A percentile compares a stretch with the other conserved stretches of the same genome.
These are phyloP conservation scores for Exophiala aquamarina DNA, from an alignment of 2,329 filamentous ascomycete genomes.

Conservation along the genomic window DNA sequence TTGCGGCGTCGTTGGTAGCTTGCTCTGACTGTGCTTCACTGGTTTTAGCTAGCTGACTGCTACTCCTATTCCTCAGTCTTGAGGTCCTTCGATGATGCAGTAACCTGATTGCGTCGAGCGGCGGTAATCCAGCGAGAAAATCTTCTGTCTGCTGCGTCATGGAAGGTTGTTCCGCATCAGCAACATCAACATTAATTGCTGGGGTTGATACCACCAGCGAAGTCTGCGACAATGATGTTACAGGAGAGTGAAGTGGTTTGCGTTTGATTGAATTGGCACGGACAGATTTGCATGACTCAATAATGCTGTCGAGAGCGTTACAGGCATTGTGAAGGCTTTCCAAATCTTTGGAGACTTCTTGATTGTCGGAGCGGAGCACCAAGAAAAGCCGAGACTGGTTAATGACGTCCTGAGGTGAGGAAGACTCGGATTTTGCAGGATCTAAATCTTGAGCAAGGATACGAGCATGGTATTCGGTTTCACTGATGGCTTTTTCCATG, in stretches of 20 bases:
- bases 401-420: neutral
- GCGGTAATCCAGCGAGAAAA: neutral
- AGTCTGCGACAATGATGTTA: too few relatives aligned
- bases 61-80: neutral
- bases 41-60: neutral
- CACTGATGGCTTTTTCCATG: neutral
- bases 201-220: neutral
- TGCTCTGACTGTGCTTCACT: too few relatives aligned
- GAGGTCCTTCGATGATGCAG: conserved; percentile 1
- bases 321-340: neutral
- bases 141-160: neutral
- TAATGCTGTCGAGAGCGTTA: neutral
- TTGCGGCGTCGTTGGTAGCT: too few relatives aligned
- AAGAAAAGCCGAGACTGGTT: neutral
- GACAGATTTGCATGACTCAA: neutral
- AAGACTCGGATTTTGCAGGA: neutral
- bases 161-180: neutral
- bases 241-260: neutral
- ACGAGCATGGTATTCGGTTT: neutral
- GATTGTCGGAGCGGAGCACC: neutral
- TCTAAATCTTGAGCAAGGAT: neutral
- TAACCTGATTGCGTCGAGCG: neutral
- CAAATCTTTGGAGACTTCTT: neutral
- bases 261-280: neutral
- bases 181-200: neutral